Evolutionary conservation across 73 alveolate species (phyloP), one percentile per base, ranked within the genome.

Genomic region (Symbiodinium pilosum): DNA sequence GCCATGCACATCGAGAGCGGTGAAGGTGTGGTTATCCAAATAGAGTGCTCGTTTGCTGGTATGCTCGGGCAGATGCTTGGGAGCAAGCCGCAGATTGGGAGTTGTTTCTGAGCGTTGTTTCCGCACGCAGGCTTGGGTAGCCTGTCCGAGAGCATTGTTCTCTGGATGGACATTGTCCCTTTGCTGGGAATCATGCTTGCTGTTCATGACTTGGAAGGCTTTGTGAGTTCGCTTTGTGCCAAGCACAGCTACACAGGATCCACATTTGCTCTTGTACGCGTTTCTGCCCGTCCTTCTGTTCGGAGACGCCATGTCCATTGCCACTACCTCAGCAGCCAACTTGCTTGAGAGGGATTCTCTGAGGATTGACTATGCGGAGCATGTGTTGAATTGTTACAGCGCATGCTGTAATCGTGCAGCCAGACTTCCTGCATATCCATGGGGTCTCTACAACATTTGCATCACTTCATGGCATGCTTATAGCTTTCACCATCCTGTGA

Each of bases 251-350:
- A 7, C 94, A 21, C 30, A 91, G 97, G 98, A 93, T 24, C 98
- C 98, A 28, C 98, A 93, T 81, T 59, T 93, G 41, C 83, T 93
- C 21, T 89, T 93, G 34, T 93, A 40, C n/a, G 83, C 85, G 0
- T 77, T 93, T 21, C 98, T 93, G 42, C 98, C 98, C 14, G 98
- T 93, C 39, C 84, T 93, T 21, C 92, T 93, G 40, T 77, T 93
- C 41, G 98, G 98, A 7, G 98, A 93, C 47, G 98, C 98, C 36
- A 75, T 93, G 98, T 77, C 98, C 34, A 93, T 93, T 47, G 98
- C 40, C n/a, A n/a, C n/a, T n/a, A 38, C 81, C 97, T 69, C 9
- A 69, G 97, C 97, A 43, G 21, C 8, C 12, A 0, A 64, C 36
- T 28, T 26, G 73, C 73, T n/a, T n/a, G n/a, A n/a, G n/a, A n/a